These are phyloP conservation scores for Tubosaeta sp. DNA, from an alignment of 768 basidiomycete genomes.

Conservation along the genomic window DNA sequence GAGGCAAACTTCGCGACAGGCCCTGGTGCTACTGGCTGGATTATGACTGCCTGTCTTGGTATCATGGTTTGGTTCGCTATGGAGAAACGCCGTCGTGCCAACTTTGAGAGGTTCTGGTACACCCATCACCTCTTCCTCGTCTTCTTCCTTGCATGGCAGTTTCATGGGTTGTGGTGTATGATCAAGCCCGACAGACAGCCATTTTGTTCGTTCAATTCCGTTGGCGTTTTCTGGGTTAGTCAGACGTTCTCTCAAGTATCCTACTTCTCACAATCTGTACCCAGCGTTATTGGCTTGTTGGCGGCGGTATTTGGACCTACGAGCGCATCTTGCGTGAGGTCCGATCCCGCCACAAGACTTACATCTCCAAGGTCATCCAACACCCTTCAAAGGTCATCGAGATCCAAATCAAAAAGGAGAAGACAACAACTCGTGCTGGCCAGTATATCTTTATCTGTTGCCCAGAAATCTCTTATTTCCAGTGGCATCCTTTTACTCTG, in stretches of 20 bases:
- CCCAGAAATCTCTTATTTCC: constrained; percentile 91
- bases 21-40: constrained; percentile 82
- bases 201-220: constrained; percentile 77
- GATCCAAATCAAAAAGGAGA: constrained; percentile 97
- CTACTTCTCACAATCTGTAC: constrained; percentile 4
- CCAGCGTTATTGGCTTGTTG: constrained; percentile 86
- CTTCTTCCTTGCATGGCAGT: constrained; percentile 93
- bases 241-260: background rate
- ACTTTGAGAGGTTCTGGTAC: constrained; percentile 91
- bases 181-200: constrained; percentile 87
- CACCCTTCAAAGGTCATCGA: constrained; percentile 95
- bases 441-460: constrained; percentile 93
- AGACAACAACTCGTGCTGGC: constrained; percentile 75
- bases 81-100: constrained; percentile 71
- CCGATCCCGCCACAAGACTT: constrained; percentile 86
- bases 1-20: constrained; percentile 77
- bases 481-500: constrained; percentile 97
- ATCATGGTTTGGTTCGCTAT: constrained; percentile 83
- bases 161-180: constrained; percentile 97
- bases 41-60: constrained; percentile 71
- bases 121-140: constrained; percentile 84
- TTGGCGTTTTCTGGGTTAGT: constrained; percentile 95
- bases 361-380: constrained; percentile 91
- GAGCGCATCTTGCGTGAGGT: constrained; percentile 93
- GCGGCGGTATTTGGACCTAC: constrained; percentile 77